A percentile compares a stretch with the other conserved stretches of the same genome.
These are phyloP conservation scores for Castanea sativa DNA, from an alignment of 306 rosid species.

Conservation along the genomic window DNA sequence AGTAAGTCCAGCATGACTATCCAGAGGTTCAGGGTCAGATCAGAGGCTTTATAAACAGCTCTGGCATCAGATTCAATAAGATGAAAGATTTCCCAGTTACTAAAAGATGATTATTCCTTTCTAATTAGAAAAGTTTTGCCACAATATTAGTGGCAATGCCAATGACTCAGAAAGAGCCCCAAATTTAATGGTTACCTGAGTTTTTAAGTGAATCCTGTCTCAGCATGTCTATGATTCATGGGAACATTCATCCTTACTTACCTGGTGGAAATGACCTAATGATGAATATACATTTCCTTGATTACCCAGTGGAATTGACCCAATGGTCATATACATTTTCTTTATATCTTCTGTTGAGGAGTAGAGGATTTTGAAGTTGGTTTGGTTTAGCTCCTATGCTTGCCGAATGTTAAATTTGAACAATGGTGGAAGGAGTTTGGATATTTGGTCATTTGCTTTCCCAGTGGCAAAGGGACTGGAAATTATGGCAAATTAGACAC, in stretches of 20 bases:
- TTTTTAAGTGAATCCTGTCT: background rate
- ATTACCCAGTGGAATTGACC: background rate
- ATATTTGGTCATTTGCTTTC: background rate
- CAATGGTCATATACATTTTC: background rate
- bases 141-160: background rate
- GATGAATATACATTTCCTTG: background rate
- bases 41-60: constrained; percentile 14
- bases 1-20: constrained; percentile 5
- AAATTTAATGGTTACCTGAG: background rate
- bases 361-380: background rate
- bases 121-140: background rate
- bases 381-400: background rate
- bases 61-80: constrained; percentile 1
- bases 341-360: background rate
- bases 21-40: constrained; percentile 24
- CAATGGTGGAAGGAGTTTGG: background rate
- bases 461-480: background rate
- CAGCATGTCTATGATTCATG: background rate
- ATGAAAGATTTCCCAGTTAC: background rate
- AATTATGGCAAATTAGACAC: background rate
- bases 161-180: background rate
- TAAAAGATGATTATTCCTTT: constrained; percentile 13
- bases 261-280: background rate
- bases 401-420: background rate
- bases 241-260: background rate